Base-by-base conservation (phyloP, 2,329 filamentous ascomycete species). In the Epichloe sylvatica region DNA sequence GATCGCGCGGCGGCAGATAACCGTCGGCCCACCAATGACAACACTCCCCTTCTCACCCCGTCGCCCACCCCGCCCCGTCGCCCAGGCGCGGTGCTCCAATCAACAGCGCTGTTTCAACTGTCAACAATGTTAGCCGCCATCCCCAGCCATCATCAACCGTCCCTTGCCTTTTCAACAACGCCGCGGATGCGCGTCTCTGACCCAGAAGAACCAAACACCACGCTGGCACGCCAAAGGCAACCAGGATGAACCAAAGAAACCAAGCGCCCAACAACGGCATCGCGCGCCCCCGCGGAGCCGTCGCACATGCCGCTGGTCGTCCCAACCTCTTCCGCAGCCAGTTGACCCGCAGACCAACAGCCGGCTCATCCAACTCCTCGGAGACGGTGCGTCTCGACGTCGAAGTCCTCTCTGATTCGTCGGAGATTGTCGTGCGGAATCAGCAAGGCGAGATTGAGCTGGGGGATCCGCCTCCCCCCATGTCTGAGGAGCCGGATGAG, bases 391-490 rank as follows among this genome's bases (percentile, higher is more conserved):
- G 72, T 46, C 63, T 76, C n/a, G 72, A 75, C 51, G 64, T 66
- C 47, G 71, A 74, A 45, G 65, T 68, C 15, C 60, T 68, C n/a
- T 67, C 64, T 5, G 70, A 74, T 45, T 64, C 60, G n/a, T 62
- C 60, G 5, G 78, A 81, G 55, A 82, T 84, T 51, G 75, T 84
- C 8, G 74, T 82, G 43, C 70, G 80, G 54, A 75, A 83, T 58
- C 68, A 75, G 62, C 75, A 81, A 57, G 80, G 80, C 45, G 78
- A 83, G 55, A 73, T 81, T 50, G 74, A 80, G 60, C 64, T 83
- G n/a, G 70, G 70, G 15, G 77, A 80, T 52, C 75, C 75, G 43
- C 76, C 74, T 1, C 70, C 73, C 52, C 71, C 73, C 13, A 64
- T 69, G 7, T 63, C 74, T 30, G 76, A 80, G 45, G 76, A 78